Conservation (phyloP, 2,329 filamentous ascomycete species). For the Pseudohalonectria lignicola region DNA sequence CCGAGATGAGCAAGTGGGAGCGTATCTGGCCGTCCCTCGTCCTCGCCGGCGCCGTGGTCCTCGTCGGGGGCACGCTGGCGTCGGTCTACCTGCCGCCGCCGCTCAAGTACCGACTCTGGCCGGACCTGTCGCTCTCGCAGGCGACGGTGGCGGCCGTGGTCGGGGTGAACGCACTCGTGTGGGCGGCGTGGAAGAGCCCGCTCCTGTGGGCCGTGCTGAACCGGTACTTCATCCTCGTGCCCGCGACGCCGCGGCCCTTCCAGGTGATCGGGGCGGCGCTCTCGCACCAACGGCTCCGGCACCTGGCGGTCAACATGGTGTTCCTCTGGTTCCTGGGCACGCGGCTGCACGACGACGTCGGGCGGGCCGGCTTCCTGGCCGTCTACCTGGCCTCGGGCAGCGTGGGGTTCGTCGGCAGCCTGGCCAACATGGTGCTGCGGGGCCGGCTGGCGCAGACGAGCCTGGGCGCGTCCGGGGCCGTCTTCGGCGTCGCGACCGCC, state of each 20-base stretch:
- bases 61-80: constrained; percentile 41
- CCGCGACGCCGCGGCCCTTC: constrained; percentile 52
- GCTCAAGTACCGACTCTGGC: constrained; percentile 38
- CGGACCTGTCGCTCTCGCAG: constrained; percentile 48
- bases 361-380: constrained; percentile 57
- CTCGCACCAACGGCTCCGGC: constrained; percentile 53
- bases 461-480: constrained; percentile 56
- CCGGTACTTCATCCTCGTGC: constrained; percentile 53
- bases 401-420: constrained; percentile 45
- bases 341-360: constrained; percentile 58
- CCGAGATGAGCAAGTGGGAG: constrained; percentile 38
- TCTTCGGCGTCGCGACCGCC: constrained; percentile 49
- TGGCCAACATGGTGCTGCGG: constrained; percentile 36
- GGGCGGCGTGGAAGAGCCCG: constrained; percentile 50
- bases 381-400: constrained; percentile 51
- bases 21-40: constrained; percentile 44
- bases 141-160: constrained; percentile 56
- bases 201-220: constrained; percentile 57
- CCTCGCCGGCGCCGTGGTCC: constrained; percentile 28
- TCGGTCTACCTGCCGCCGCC: constrained; percentile 29
- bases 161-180: constrained; percentile 45
- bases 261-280: constrained; percentile 55
- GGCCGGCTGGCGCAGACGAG: constrained; percentile 36
- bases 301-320: constrained; percentile 55
- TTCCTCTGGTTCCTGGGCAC: constrained; percentile 56